phyloP scores from a whole-genome alignment of 495 filamentous ascomycete genomes.

The Daldinia bambusicola region DNA sequence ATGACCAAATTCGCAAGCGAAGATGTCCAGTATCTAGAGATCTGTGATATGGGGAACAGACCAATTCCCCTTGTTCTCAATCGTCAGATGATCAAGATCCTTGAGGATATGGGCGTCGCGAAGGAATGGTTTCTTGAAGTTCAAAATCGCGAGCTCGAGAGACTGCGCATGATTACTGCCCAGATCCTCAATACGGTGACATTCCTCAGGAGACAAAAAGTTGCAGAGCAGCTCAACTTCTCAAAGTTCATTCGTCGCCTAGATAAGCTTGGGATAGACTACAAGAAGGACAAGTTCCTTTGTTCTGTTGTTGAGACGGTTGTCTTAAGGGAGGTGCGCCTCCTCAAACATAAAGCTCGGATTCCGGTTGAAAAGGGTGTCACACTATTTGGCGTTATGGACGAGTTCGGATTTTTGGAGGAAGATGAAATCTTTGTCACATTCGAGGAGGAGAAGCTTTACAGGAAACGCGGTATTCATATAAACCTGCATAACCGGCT shows the following conservation, averaged over 20 bases:
- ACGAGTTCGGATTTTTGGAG: constrained; percentile 75
- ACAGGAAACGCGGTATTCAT: constrained; percentile 30
- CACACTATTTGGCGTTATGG: constrained; percentile 82
- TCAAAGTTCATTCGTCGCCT: constrained; percentile 67
- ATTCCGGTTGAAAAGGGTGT: constrained; percentile 75
- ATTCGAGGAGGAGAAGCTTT: constrained; percentile 49
- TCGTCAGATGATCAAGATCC: constrained; percentile 80
- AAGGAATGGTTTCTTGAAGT: constrained; percentile 67
- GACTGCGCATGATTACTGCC: constrained; percentile 65
- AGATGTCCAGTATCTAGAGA: constrained; percentile 69
- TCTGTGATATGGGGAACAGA: constrained; percentile 73
- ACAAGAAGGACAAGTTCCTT: constrained; percentile 72
- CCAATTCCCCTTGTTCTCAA: constrained; percentile 78
- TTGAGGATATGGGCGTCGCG: constrained; percentile 74
- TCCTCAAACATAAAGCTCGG: constrained; percentile 78
- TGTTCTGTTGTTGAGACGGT: constrained; percentile 70
- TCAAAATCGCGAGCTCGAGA: constrained; percentile 66
- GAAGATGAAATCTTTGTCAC: constrained; percentile 74
- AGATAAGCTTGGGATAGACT: constrained; percentile 64
- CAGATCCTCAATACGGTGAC: constrained; percentile 66
- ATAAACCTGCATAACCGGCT: constrained; percentile 22
- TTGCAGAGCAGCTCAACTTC: constrained; percentile 65
- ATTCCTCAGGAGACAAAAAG: constrained; percentile 67
- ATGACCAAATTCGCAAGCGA: constrained; percentile 81
- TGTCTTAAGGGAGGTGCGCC: constrained; percentile 70